A percentile compares a stretch with the other conserved stretches of the same genome.
Evolutionary conservation across 78 protist genomes (phyloP).

Genomic region (Chrysochromulina tobinii): DNA sequence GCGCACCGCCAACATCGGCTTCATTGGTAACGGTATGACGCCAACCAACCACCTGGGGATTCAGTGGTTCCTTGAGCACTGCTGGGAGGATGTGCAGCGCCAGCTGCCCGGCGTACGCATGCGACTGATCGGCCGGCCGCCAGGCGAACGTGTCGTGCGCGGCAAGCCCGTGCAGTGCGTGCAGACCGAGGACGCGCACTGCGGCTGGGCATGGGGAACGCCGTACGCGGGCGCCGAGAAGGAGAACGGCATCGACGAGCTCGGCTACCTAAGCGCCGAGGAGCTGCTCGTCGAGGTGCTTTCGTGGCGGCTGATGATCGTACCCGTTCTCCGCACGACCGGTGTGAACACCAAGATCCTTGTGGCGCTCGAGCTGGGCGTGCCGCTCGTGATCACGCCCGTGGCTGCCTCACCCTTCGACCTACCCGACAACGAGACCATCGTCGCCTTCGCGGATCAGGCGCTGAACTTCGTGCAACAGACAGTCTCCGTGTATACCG

Average conservation of each 20-base stretch:
- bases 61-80: conserved; percentile 12
- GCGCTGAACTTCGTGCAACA: background rate
- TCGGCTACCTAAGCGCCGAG: background rate
- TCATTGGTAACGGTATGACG: background rate
- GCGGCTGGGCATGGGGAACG: conserved; percentile 18
- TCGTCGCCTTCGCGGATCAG: background rate
- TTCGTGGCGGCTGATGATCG: conserved; percentile 14
- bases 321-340: background rate
- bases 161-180: background rate
- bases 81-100: background rate
- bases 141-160: background rate
- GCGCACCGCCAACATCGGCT: background rate
- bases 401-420: conserved; percentile 9
- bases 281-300: background rate
- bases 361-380: background rate
- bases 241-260: background rate
- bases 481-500: background rate
- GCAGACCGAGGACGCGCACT: background rate
- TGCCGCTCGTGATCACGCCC: background rate
- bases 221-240: background rate
- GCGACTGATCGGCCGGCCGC: background rate
- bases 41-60: conserved; percentile 2
- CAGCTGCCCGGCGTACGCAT: background rate
- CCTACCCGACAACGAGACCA: background rate
- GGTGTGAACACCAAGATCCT: conserved; percentile 1